Evolutionary conservation across 805 yeast species (phyloP).

Genomic region (Starmerella roubikii): DNA sequence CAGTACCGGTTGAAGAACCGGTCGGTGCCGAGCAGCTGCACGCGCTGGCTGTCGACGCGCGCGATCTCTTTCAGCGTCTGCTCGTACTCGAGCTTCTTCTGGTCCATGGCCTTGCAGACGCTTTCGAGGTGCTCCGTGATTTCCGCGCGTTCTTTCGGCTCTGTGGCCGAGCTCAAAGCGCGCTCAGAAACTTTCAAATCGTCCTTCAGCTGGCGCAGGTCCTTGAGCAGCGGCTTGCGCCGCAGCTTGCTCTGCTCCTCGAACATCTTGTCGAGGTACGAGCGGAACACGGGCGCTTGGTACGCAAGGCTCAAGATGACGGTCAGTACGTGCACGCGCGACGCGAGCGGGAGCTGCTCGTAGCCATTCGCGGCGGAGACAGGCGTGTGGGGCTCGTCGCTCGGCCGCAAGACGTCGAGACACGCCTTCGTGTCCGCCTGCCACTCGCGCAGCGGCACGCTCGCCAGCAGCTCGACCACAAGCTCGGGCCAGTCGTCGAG

Average conservation of each 20-base stretch:
- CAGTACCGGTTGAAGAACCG: constrained; percentile 76
- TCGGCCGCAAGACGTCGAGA: constrained; percentile 45
- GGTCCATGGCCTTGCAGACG: constrained; percentile 27
- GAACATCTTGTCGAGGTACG: constrained; percentile 51
- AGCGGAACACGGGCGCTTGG: constrained; percentile 45
- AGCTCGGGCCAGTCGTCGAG: constrained; percentile 78
- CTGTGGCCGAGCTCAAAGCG: not conserved
- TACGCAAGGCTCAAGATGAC: constrained; percentile 52
- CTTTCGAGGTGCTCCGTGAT: constrained; percentile 4
- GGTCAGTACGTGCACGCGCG: constrained; percentile 44
- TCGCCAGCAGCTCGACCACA: constrained; percentile 56
- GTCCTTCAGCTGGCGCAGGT: constrained; percentile 41
- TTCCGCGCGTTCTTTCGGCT: not conserved
- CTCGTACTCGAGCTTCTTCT: constrained; percentile 36
- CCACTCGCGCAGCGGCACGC: constrained; percentile 44
- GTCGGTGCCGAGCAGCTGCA: constrained; percentile 68
- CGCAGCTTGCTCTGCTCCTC: constrained; percentile 50
- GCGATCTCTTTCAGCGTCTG: constrained; percentile 45
- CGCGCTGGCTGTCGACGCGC: constrained; percentile 53
- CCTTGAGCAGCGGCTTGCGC: constrained; percentile 49
- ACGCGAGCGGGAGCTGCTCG: constrained; percentile 37
- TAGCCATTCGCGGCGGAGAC: constrained; percentile 41
- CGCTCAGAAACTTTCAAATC: constrained; percentile 25
- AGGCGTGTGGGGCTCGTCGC: constrained; percentile 31
- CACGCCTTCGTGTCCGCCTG: constrained; percentile 37